A percentile compares a stretch with the other conserved stretches of the same genome.
Conservation (phyloP, 1,284 basidiomycete species). For the Austroboletus novae-zelandiae region DNA sequence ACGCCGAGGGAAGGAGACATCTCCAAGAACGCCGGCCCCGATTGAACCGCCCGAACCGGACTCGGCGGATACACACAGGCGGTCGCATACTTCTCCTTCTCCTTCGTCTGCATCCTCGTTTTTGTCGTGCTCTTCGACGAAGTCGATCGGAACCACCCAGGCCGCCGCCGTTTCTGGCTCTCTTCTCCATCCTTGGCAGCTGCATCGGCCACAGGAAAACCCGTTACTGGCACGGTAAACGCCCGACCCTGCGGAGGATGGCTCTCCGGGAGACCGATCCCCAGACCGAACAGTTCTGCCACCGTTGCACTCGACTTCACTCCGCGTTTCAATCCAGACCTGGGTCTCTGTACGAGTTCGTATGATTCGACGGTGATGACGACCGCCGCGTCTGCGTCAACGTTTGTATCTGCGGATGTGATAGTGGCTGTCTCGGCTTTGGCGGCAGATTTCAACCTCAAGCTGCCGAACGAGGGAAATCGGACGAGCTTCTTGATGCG, state of each 20-base stretch:
- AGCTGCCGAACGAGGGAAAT: slow-evolving; percentile 1
- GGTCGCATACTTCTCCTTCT: background rate
- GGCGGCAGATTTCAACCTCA: background rate
- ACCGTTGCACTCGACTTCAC: background rate
- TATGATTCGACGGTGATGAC: slow-evolving; percentile 3
- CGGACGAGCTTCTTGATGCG: slow-evolving; percentile 1
- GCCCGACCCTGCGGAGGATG: slow-evolving; percentile 20
- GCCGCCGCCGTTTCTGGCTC: background rate
- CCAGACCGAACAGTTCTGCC: slow-evolving; percentile 20
- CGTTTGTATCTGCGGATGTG: background rate
- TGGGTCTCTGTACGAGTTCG: slow-evolving; percentile 9
- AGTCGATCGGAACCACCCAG: slow-evolving; percentile 4
- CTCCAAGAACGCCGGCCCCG: slow-evolving; percentile 16
- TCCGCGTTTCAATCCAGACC: background rate
- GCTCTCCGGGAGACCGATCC: slow-evolving; percentile 26
- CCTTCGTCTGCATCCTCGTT: background rate
- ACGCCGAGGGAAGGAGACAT: slow-evolving; percentile 14
- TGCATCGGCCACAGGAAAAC: background rate
- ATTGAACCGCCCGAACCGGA: slow-evolving; percentile 1
- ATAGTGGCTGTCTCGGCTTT: background rate
- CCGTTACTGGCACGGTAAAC: slow-evolving; percentile 13
- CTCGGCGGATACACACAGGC: background rate
- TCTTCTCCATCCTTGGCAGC: background rate
- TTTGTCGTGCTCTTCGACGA: background rate
- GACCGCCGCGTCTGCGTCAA: background rate